These are phyloP conservation scores for Aspergillus sp. DNA, from an alignment of 2,329 filamentous ascomycete species.

Conservation along the genomic window DNA sequence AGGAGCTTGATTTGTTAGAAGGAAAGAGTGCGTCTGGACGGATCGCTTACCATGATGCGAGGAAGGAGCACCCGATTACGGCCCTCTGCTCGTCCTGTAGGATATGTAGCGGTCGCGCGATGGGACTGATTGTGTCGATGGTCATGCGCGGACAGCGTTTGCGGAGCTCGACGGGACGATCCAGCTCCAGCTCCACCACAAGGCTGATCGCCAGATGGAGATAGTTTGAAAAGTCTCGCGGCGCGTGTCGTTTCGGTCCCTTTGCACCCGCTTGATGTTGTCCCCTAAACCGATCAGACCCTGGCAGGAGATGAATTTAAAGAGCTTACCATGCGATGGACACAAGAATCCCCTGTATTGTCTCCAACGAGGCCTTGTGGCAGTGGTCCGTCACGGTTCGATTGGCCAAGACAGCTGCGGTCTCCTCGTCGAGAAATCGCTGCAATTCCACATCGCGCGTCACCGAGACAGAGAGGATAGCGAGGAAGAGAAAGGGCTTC, in stretches of 20 bases:
- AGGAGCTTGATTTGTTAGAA: conserved; percentile 5
- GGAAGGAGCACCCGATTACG: conserved; percentile 49
- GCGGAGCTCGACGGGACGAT: conserved; percentile 30
- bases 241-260: conserved; percentile 22
- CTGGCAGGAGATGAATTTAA: not conserved
- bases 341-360: conserved; percentile 46
- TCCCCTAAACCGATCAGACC: conserved; percentile 28
- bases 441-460: conserved; percentile 41
- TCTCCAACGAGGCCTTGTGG: conserved; percentile 40
- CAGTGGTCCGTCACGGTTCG: conserved; percentile 35
- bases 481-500: conserved; percentile 42
- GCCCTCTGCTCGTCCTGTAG: conserved; percentile 49
- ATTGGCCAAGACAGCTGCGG: conserved; percentile 36
- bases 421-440: conserved; percentile 35
- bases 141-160: conserved; percentile 32
- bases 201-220: conserved; percentile 44
- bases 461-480: conserved; percentile 37
- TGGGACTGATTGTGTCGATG: not conserved
- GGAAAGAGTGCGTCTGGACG: not conserved
- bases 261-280: conserved; percentile 30
- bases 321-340: conserved; percentile 39
- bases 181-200: conserved; percentile 39
- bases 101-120: conserved; percentile 29
- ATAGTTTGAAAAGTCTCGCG: conserved; percentile 39
- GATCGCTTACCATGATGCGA: conserved; percentile 47